Conservation (phyloP, 371 early-diverging fungal species). For the Actinomortierella ambigua region DNA sequence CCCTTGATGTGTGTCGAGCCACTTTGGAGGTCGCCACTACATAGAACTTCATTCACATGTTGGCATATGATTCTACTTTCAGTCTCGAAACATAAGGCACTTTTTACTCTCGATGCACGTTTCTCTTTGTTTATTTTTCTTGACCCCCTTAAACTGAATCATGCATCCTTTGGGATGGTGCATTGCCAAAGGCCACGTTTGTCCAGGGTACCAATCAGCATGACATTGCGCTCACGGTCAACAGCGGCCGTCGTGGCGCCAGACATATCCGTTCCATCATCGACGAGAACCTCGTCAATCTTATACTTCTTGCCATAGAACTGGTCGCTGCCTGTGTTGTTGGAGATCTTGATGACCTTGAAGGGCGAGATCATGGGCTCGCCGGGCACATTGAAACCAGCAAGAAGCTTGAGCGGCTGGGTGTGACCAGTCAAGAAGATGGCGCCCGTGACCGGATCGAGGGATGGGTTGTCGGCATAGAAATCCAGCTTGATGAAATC, state of each 20-base stretch:
- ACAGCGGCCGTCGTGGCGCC: slow-evolving; percentile 48
- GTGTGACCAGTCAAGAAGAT: slow-evolving; percentile 48
- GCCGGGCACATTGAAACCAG: neutral
- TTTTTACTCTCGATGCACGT: neutral
- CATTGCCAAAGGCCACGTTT: slow-evolving; percentile 20
- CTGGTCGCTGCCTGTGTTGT: slow-evolving; percentile 16
- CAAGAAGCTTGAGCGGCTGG: slow-evolving; percentile 14
- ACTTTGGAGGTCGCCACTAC: too few relatives aligned
- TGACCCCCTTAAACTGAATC: neutral
- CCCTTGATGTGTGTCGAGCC: neutral
- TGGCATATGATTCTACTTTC: too few relatives aligned
- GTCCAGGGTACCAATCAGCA: slow-evolving; percentile 32
- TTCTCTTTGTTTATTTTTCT: neutral
- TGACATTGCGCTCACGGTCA: slow-evolving; percentile 46
- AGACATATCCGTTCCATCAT: slow-evolving; percentile 49
- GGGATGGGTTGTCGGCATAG: slow-evolving; percentile 51
- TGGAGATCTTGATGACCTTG: slow-evolving; percentile 29
- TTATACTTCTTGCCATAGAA: slow-evolving; percentile 25
- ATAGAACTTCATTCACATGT: too few relatives aligned
- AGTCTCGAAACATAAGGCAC: too few relatives aligned
- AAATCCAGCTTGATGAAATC: slow-evolving; percentile 44
- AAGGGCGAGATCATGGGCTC: slow-evolving; percentile 11
- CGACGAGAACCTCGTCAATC: slow-evolving; percentile 45
- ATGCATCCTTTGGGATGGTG: slow-evolving; percentile 16
- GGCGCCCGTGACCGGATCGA: slow-evolving; percentile 46